Evolutionary conservation across 805 yeast species (phyloP), one percentile per base, ranked within the genome.

Genomic region (Candida awuae): DNA sequence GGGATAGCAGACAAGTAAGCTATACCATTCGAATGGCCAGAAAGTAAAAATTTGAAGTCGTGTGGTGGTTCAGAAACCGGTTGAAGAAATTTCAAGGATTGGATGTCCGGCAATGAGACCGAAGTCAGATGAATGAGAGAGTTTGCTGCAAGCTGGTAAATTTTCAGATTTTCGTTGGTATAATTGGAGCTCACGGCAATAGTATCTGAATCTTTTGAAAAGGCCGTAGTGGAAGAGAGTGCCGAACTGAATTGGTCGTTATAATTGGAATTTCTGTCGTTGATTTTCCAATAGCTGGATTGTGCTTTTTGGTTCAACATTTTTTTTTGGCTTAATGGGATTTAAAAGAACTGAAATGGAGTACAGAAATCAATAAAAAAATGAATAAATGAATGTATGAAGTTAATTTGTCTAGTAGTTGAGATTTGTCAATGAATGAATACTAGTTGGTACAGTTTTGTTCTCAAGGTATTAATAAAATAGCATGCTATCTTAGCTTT

Each of bases 1-100:
- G 94, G 92, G 8, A 86, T 67, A 14, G 80, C 65, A 3, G 84
- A 74, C 43, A 87, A 56, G 57, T 88, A 84, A 0, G 78, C 84
- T 39, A 71, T 62, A 2, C 96, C 96, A 42, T 75, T 73, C 37
- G 70, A 71, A 55, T 86, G 92, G 9, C 95, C 95, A 0, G 94
- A 70, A n/a, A 77, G 53, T 32, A 81, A 53, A 27, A 65, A 60
- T 21, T 66, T 63, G 26, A 66, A 58, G 17, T 55, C 56, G 28
- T 61, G 55, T 3, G 69, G 46, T 8, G 36, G 39, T 2, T 39
- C 29, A 18, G 30, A 27, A 28, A 13, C 43, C 37, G 29, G 48
- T 8, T 29, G 19, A 7, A 73, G 61, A 80, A 83, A 77, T 44
- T 70, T 63, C 55, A 75, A 53, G 2, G 72, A 62, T 41, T 71